A percentile compares a stretch with the other conserved stretches of the same genome.
phyloP scores from a whole-genome alignment of 768 basidiomycete genomes.

The Russula emetica region DNA sequence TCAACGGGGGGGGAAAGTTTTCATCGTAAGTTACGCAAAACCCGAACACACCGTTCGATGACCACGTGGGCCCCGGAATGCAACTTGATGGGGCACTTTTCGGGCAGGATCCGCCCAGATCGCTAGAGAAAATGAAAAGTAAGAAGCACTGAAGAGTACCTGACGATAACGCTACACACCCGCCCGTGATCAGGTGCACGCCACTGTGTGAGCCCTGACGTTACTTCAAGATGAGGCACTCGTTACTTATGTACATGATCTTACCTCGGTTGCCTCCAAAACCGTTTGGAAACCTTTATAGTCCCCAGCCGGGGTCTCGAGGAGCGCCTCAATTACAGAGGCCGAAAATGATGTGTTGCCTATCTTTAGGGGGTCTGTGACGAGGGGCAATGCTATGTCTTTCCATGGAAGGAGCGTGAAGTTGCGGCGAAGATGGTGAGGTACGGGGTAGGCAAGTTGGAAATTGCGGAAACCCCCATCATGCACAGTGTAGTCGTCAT shows the following conservation, averaged over 20 bases:
- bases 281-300: constrained; percentile 34
- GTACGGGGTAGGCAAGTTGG: constrained; percentile 34
- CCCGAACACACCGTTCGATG: constrained; percentile 33
- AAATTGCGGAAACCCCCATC: constrained; percentile 34
- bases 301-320: constrained; percentile 33
- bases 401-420: constrained; percentile 35
- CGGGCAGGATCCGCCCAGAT: constrained; percentile 34
- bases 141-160: background rate
- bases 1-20: background rate
- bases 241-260: background rate
- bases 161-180: constrained; percentile 24
- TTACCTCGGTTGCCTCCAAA: constrained; percentile 34
- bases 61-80: constrained; percentile 32
- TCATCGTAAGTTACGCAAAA: background rate
- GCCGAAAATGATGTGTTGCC: constrained; percentile 34
- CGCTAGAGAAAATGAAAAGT: constrained; percentile 27
- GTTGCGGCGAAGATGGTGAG: constrained; percentile 36
- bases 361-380: constrained; percentile 27
- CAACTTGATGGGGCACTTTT: constrained; percentile 31
- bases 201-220: constrained; percentile 35
- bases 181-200: constrained; percentile 36
- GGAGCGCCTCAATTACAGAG: constrained; percentile 29
- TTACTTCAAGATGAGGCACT: background rate
- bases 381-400: constrained; percentile 14
- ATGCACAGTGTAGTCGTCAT: constrained; percentile 28